Percentiles rank a stretch among this genome's conserved stretches.
Evolutionary conservation across 2,329 filamentous ascomycete genomes (phyloP).

Genomic region (Neopestalotiopsis rosae): DNA sequence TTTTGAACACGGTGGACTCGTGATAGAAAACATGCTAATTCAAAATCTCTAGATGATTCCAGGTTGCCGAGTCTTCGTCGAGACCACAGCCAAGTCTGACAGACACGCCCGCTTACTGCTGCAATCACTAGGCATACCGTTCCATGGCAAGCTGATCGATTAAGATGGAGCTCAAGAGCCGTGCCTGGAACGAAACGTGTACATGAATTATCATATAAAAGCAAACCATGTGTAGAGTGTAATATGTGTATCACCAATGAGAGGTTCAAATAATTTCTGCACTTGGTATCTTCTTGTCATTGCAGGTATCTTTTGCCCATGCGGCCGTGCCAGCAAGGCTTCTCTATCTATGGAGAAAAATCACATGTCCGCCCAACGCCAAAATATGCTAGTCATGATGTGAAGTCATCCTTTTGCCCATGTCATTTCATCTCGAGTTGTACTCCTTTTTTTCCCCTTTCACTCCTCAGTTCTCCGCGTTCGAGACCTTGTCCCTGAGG

Average conservation of each 20-base stretch:
- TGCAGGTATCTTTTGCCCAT: neutral
- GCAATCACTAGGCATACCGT: slow-evolving; percentile 76
- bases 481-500: slow-evolving; percentile 61
- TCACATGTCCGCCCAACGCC: slow-evolving; percentile 21
- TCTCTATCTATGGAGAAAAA: neutral
- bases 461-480: slow-evolving; percentile 24
- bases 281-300: slow-evolving; percentile 17
- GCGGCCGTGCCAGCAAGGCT: neutral
- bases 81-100: slow-evolving; percentile 85
- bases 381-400: slow-evolving; percentile 17
- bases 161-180: slow-evolving; percentile 22
- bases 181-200: slow-evolving; percentile 16
- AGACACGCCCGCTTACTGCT: slow-evolving; percentile 82
- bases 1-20: neutral
- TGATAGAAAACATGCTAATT: neutral
- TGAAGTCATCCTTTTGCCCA: slow-evolving; percentile 1
- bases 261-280: slow-evolving; percentile 17
- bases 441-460: neutral
- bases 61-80: slow-evolving; percentile 81
- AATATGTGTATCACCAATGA: slow-evolving; percentile 31
- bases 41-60: slow-evolving; percentile 75
- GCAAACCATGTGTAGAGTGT: slow-evolving; percentile 22
- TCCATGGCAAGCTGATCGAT: slow-evolving; percentile 72
- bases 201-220: slow-evolving; percentile 24
- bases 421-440: neutral